phyloP scores from a whole-genome alignment of 1,284 basidiomycete genomes.

The Veloporphyrellus conicus region DNA sequence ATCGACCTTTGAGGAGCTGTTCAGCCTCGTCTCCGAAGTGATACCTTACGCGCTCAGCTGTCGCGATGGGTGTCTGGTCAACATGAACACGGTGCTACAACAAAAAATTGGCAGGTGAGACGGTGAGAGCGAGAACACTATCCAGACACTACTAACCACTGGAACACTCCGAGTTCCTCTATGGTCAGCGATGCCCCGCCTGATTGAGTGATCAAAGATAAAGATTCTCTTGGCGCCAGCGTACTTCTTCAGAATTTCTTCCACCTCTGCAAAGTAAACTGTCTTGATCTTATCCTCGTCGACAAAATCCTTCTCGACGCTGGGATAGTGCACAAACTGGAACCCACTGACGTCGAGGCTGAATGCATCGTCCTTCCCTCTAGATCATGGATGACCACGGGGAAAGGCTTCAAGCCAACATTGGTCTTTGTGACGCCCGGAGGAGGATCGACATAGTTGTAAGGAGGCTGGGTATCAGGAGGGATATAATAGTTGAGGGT shows the following conservation, averaged over 20 bases:
- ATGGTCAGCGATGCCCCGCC: conserved; percentile 25
- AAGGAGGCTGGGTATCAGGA: conserved; percentile 23
- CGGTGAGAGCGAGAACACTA: background rate
- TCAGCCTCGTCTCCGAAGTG: conserved; percentile 41
- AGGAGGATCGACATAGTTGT: conserved; percentile 28
- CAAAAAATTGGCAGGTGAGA: too few species aligned
- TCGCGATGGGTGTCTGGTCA: conserved; percentile 43
- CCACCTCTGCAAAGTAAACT: conserved; percentile 39
- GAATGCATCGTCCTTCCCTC: conserved; percentile 34
- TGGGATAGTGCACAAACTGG: conserved; percentile 34
- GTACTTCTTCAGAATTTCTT: conserved; percentile 41
- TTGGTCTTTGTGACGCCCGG: conserved; percentile 25
- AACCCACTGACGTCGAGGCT: conserved; percentile 43
- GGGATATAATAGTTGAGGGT: conserved; percentile 30
- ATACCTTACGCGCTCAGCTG: conserved; percentile 36
- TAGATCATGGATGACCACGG: conserved; percentile 30
- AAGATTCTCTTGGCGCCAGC: conserved; percentile 41
- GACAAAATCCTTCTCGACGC: conserved; percentile 40
- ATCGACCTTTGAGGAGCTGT: conserved; percentile 38
- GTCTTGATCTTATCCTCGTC: conserved; percentile 39
- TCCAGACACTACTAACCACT: conserved; percentile 28
- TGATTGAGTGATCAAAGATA: conserved; percentile 47
- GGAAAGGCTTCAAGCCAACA: conserved; percentile 24
- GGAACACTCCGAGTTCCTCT: conserved; percentile 23
- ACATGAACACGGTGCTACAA: conserved; percentile 38